Base-by-base conservation (phyloP, 106 monocot genomes). In the Apostasia shenzhenica region DNA sequence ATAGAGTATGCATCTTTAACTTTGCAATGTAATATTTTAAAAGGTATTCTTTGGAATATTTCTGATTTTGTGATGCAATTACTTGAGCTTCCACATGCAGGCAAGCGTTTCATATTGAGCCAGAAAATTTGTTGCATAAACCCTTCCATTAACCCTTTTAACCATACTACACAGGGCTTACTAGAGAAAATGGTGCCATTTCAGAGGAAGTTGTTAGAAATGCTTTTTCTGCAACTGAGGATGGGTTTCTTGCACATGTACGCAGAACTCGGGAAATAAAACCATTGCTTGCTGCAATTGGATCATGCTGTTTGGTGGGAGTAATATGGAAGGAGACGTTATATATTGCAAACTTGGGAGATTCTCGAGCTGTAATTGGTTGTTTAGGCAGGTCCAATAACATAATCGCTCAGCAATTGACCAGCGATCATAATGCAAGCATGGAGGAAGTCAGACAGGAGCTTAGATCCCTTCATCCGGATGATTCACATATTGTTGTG, bases 241-340 rank as follows among this genome's bases (percentile, higher is more conserved):
- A 87, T 48, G 87, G 82, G 7, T 90, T 94, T 82, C 77, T 94
- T 14, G 65, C 76, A 44, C 76, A 68, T 58, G 90, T 94, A 9
- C 79, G 84, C 11, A 90, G 87, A 70, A 73, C 80, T 39, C 73
- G 61, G 48, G 49, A 70, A 69, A 67, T 84, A 41, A 85, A 81
- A 61, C 94, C 94, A 51, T 44, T 67, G 40, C 82, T 94, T 53
- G 68, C 90, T 52, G 62, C 90, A 41, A 68, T 85, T 63, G 94
- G 94, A 3, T 90, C 94, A 46, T 94, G 94, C 55, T 94, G 94
- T 60, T 69, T 94, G 57, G 86, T 85, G 65, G 94, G 94, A 54
- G 49, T 94, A 48, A 90, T 94, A 46, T 87, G 86, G 84, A 79
- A 64, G 75, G 84, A 87, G 49, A 94, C 80, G 58, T 75, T 94